Conservation (phyloP, 441 rosid species). For the Breynia disticha region DNA sequence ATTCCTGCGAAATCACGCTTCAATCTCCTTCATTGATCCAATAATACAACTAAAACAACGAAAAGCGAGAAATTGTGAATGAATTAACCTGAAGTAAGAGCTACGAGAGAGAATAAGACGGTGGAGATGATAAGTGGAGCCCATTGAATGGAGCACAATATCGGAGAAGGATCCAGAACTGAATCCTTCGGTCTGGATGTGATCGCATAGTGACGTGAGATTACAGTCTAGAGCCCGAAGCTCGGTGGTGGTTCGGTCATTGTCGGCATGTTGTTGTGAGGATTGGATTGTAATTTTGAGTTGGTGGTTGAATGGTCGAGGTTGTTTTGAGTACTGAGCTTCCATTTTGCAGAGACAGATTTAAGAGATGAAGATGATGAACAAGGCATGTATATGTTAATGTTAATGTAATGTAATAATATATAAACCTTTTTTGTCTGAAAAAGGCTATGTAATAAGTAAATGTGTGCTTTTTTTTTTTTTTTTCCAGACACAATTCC, state of each 20-base stretch:
- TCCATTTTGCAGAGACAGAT: not conserved
- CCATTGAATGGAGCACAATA: slow-evolving; percentile 72
- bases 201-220: slow-evolving; percentile 81
- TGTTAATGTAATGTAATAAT: not conserved
- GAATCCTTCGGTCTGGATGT: slow-evolving; percentile 81
- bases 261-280: slow-evolving; percentile 47
- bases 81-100: slow-evolving; percentile 84
- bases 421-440: not conserved
- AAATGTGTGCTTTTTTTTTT: not conserved
- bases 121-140: slow-evolving; percentile 79
- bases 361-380: not conserved
- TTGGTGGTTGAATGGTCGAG: slow-evolving; percentile 9
- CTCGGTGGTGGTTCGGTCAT: slow-evolving; percentile 56
- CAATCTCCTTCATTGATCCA: not conserved
- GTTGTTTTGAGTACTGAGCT: not conserved
- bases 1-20: slow-evolving; percentile 35
- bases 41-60: not conserved
- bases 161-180: slow-evolving; percentile 82
- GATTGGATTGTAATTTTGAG: slow-evolving; percentile 36
- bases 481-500: not conserved
- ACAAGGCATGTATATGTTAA: not conserved
- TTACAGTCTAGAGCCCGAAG: slow-evolving; percentile 74
- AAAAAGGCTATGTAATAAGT: not conserved
- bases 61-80: too few species aligned
- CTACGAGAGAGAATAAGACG: slow-evolving; percentile 90